These are phyloP conservation scores for Daldinia concentrica DNA, from an alignment of 495 filamentous ascomycete genomes.

Conservation along the genomic window DNA sequence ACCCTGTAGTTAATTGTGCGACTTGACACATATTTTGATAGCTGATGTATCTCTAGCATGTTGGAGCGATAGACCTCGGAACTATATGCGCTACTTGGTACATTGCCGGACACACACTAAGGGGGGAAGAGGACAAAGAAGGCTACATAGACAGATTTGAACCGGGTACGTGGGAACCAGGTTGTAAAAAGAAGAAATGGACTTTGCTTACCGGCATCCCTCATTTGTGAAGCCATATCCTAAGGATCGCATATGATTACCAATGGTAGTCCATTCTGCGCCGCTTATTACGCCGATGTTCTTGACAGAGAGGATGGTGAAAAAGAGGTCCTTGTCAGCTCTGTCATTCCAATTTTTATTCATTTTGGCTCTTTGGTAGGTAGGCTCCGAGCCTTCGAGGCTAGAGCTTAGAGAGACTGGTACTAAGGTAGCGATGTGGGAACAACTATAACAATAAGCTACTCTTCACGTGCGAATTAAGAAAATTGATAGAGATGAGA, in stretches of 20 bases:
- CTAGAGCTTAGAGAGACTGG: slow-evolving; percentile 26
- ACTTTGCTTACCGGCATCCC: slow-evolving; percentile 59
- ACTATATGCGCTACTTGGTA: slow-evolving; percentile 2
- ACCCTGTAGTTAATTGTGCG: slow-evolving; percentile 6
- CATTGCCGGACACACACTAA: background rate
- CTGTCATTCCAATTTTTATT: slow-evolving; percentile 65
- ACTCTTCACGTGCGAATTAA: slow-evolving; percentile 42
- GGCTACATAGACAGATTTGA: background rate
- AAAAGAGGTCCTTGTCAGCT: slow-evolving; percentile 64
- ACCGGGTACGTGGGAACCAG: slow-evolving; percentile 6
- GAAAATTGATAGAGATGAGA: slow-evolving; percentile 44
- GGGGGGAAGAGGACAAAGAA: background rate
- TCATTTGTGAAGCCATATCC: slow-evolving; percentile 65
- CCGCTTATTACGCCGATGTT: slow-evolving; percentile 65
- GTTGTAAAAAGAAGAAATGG: slow-evolving; percentile 7
- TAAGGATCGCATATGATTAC: slow-evolving; percentile 59
- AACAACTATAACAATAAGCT: slow-evolving; percentile 36
- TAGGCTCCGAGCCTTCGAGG: slow-evolving; percentile 30
- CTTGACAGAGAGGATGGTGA: slow-evolving; percentile 64
- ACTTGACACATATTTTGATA: background rate
- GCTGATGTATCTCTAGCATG: slow-evolving; percentile 6
- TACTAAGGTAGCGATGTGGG: slow-evolving; percentile 31
- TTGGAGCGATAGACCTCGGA: background rate
- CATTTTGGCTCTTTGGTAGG: slow-evolving; percentile 44
- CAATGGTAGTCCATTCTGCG: slow-evolving; percentile 61